phyloP scores from a whole-genome alignment of 257 asterid species.

The Solanum tarijense region DNA sequence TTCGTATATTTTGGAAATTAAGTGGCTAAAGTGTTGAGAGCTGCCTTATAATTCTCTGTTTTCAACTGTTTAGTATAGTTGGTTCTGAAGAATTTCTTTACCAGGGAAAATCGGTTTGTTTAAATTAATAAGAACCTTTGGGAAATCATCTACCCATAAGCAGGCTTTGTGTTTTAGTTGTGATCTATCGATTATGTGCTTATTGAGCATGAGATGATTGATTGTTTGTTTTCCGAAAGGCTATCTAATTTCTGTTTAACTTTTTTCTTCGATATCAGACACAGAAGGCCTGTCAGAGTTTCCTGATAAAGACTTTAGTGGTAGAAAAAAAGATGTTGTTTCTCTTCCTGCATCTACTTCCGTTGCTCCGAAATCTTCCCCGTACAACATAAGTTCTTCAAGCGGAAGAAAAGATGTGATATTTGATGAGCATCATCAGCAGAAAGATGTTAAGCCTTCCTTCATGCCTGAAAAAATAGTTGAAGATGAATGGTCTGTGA shows the following conservation, averaged over 20 bases:
- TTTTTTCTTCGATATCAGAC: conserved; percentile 16
- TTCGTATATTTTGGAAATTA: neutral
- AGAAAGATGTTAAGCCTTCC: conserved; percentile 23
- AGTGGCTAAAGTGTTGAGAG: neutral
- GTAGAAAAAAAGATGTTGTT: conserved; percentile 19
- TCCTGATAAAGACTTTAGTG: conserved; percentile 26
- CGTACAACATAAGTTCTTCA: conserved; percentile 22
- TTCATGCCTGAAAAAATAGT: conserved; percentile 30
- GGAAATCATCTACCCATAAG: neutral
- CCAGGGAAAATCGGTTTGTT: neutral
- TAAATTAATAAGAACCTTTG: neutral
- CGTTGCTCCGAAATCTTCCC: conserved; percentile 32
- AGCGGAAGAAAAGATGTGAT: conserved; percentile 11
- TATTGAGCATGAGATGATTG: neutral
- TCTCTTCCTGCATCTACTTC: conserved; percentile 30
- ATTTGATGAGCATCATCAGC: conserved; percentile 22
- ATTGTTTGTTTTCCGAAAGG: neutral
- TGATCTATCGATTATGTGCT: neutral
- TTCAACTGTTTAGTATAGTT: neutral
- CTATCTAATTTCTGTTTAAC: neutral
- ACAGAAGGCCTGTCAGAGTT: conserved; percentile 32
- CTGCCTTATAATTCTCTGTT: neutral
- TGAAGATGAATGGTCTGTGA: conserved; percentile 94
- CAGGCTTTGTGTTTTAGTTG: neutral
- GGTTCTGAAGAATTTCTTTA: neutral